These are phyloP conservation scores for Neofusicoccum laricinum DNA, from an alignment of 2,329 filamentous ascomycete species.

Conservation along the genomic window DNA sequence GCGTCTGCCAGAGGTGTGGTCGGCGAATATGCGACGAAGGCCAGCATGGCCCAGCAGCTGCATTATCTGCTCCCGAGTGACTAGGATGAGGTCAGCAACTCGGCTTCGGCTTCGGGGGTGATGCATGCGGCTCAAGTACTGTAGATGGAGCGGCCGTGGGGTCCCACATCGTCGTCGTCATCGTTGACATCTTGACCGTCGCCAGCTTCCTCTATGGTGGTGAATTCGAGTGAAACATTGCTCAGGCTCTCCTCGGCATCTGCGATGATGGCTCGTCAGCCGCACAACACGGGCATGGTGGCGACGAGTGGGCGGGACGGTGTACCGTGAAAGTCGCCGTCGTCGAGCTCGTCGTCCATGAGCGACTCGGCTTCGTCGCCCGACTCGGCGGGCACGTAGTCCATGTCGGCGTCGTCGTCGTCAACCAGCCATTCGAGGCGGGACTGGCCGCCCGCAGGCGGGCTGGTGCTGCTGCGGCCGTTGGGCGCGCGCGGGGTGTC, in stretches of 20 bases:
- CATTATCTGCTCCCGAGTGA: slow-evolving; percentile 51
- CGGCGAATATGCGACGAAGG: slow-evolving; percentile 51
- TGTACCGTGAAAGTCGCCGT: slow-evolving; percentile 35
- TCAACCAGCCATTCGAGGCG: slow-evolving; percentile 27
- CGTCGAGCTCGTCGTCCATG: slow-evolving; percentile 38
- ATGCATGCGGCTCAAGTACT: slow-evolving; percentile 18
- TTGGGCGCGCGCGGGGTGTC: neutral
- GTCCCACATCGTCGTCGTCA: slow-evolving; percentile 36
- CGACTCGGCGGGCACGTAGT: slow-evolving; percentile 42
- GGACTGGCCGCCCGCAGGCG: neutral
- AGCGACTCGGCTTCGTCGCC: slow-evolving; percentile 38
- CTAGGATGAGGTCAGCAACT: slow-evolving; percentile 25
- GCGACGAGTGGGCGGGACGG: neutral
- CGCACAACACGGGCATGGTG: slow-evolving; percentile 13
- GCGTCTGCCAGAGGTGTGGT: slow-evolving; percentile 26
- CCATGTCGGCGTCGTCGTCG: slow-evolving; percentile 47
- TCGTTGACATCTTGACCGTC: slow-evolving; percentile 24
- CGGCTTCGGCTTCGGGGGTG: slow-evolving; percentile 1
- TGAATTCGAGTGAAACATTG: slow-evolving; percentile 40
- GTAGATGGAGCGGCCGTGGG: slow-evolving; percentile 19
- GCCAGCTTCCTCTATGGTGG: slow-evolving; percentile 24
- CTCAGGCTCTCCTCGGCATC: slow-evolving; percentile 43
- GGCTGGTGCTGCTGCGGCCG: neutral
- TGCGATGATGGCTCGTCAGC: slow-evolving; percentile 20
- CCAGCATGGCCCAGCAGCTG: slow-evolving; percentile 54